Evolutionary conservation across 805 yeast genomes (phyloP), one percentile per base, ranked within the genome.

Genomic region (Kurtzmaniella cleridarum): DNA sequence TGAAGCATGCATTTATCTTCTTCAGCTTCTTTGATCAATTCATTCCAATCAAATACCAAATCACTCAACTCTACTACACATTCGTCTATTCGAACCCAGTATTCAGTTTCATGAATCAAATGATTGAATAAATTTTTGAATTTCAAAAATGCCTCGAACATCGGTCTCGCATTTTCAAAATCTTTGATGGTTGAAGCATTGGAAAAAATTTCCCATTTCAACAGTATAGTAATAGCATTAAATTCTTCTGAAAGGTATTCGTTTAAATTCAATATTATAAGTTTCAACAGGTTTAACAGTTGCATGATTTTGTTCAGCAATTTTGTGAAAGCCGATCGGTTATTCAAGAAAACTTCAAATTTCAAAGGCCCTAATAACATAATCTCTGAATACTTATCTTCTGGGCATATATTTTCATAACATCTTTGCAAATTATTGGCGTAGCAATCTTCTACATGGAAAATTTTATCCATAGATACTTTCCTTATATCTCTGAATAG

Each of bases 111-210:
- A 14, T 36, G 34, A 10, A 41, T 36, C 16, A 40, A 18, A 8
- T 35, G 27, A 10, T 39, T 32, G 16, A 46, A 41, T 12, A 38
- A 17, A 3, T 18, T 14, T 24, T 46, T 48, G 12, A 44, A 26
- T 27, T 36, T 31, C 14, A 38, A 11, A n/a, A 48, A 36, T n/a
- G 49, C 38, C 16, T 36, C 44, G n/a, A 42, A 34, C 52, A 48
- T 48, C 5, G 35, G 35, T 18, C 50, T 31, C 5, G 49, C 43
- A 26, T 48, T 48, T 26, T 48, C 50, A 35, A 41, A 41, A 14
- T 40, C 40, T 13, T 41, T 42, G 20, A 20, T 27, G 17, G 39
- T 20, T 12, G 37, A 30, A 13, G 36, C 39, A 32, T 46, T 44
- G 20, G 37, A n/a, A 27, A 48, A 40, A 8, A 48, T 42, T 24